These are phyloP conservation scores for Trypanosoma mega DNA, from an alignment of 208 protist genomes.

Conservation along the genomic window DNA sequence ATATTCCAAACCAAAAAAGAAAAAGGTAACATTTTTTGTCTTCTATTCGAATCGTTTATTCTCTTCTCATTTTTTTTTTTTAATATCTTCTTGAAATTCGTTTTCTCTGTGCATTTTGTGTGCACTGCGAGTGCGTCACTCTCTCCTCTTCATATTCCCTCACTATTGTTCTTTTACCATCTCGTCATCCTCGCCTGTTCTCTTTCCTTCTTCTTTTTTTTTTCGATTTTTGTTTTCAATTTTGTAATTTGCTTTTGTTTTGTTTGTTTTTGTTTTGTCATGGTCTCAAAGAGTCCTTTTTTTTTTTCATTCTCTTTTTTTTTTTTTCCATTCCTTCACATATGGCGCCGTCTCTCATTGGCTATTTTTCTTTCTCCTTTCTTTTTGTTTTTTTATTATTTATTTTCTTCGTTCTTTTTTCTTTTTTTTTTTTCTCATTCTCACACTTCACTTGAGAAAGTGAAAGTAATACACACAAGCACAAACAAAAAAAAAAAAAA, in stretches of 20 bases:
- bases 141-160: too few species aligned
- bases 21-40: too few species aligned
- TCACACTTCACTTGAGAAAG: not conserved
- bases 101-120: too few species aligned
- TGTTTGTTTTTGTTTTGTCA: conserved; percentile 6
- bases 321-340: not conserved
- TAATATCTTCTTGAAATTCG: too few species aligned
- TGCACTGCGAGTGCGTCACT: too few species aligned
- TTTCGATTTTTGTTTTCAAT: conserved; percentile 1
- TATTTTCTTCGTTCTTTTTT: not conserved
- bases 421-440: not conserved
- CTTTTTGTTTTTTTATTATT: not conserved
- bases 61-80: too few species aligned
- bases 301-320: not conserved
- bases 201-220: not conserved
- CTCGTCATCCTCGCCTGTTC: not conserved
- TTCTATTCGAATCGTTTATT: too few species aligned
- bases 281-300: too few species aligned
- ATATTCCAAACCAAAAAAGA: too few species aligned
- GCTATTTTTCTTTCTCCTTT: too few species aligned
- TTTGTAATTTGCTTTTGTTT: conserved; percentile 4
- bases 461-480: too few species aligned
- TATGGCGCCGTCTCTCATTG: not conserved
- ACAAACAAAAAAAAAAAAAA: too few species aligned
- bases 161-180: not conserved